Percentiles rank a stretch among this genome's conserved stretches.
phyloP scores from a whole-genome alignment of 2,329 filamentous ascomycete genomes.

The Teratosphaeria epicoccoides region DNA sequence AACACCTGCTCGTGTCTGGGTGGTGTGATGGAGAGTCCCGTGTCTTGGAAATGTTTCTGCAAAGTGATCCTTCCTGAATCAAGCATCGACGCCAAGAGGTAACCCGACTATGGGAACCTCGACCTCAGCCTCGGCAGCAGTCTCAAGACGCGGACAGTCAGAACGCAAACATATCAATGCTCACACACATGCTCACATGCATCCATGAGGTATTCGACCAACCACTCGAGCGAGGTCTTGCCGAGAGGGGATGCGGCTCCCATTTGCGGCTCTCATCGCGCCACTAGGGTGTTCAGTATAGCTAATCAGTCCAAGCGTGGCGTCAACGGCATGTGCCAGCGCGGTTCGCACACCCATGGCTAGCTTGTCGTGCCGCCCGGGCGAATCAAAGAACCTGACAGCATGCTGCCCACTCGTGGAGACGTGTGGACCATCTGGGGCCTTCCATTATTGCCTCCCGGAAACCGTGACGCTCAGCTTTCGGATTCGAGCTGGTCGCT shows the following conservation, averaged over 20 bases:
- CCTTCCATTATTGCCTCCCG: background rate
- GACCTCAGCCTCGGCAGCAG: background rate
- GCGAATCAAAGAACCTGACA: background rate
- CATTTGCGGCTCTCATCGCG: background rate
- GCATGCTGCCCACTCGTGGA: background rate
- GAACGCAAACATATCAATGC: background rate
- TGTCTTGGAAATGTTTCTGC: background rate
- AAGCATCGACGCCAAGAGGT: background rate
- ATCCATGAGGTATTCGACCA: background rate
- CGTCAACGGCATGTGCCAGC: background rate
- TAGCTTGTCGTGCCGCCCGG: background rate
- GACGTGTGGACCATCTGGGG: background rate
- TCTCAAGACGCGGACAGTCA: background rate
- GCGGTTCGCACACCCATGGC: background rate
- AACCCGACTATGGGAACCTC: too few species aligned
- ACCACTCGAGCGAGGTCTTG: background rate
- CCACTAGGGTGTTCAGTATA: background rate
- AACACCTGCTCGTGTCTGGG: too few species aligned
- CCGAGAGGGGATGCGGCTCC: background rate
- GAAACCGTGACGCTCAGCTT: background rate
- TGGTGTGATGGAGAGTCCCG: background rate
- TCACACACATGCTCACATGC: background rate
- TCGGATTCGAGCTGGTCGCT: background rate
- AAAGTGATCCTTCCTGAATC: background rate
- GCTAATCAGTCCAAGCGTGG: background rate